A percentile compares a stretch with the other conserved stretches of the same genome.
phyloP scores from a whole-genome alignment of 1,284 basidiomycete genomes.

The Rhizoctonia solani region DNA sequence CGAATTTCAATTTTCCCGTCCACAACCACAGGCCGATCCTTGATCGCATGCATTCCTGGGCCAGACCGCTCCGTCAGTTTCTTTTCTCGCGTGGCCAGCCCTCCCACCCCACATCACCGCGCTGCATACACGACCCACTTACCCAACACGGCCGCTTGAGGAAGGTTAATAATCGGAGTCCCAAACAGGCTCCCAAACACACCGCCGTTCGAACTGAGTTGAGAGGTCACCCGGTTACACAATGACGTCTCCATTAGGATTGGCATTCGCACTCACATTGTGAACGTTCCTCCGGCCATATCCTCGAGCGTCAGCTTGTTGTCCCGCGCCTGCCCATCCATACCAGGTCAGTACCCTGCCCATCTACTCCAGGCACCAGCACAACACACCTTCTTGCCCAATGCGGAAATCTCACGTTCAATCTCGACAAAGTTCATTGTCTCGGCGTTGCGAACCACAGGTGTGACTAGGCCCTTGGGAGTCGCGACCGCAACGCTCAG shows the following conservation, averaged over 20 bases:
- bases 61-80: conserved; percentile 50
- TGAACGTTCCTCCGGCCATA: conserved; percentile 97
- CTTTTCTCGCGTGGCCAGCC: conserved; percentile 1
- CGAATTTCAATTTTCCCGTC: conserved; percentile 94
- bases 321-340: conserved; percentile 80
- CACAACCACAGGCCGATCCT: conserved; percentile 91
- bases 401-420: conserved; percentile 86
- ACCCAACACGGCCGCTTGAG: conserved; percentile 92
- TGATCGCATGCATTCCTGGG: conserved; percentile 98
- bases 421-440: conserved; percentile 86
- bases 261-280: conserved; percentile 68
- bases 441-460: conserved; percentile 92
- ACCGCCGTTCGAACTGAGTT: conserved; percentile 88
- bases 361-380: too few species aligned
- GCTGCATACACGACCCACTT: conserved; percentile 43
- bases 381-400: conserved; percentile 82
- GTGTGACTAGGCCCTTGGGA: conserved; percentile 96
- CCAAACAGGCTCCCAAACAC: conserved; percentile 97
- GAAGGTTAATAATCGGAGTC: conserved; percentile 97
- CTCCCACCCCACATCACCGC: conserved; percentile 11
- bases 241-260: too few species aligned
- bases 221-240: not conserved
- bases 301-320: conserved; percentile 95
- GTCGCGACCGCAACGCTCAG: conserved; percentile 95
- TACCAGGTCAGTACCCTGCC: not conserved